Base-by-base conservation (phyloP, 345 rosid genomes). In the Syzygium aqueum region DNA sequence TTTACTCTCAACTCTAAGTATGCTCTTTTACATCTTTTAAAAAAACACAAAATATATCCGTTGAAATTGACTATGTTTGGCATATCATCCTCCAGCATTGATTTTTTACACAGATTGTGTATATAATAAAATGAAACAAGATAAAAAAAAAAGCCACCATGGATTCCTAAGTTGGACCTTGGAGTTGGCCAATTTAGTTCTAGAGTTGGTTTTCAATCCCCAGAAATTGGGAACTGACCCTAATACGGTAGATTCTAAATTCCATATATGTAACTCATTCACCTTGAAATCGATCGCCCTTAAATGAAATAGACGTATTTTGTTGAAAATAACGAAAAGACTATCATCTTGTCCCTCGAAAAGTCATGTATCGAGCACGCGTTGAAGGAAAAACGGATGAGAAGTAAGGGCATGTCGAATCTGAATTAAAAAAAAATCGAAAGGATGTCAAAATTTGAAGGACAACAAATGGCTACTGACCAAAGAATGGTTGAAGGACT, bases 251-350 rank as follows among this genome's bases (percentile, higher is more conserved):
- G 9, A 28, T 63, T 63, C 5, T 63, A 15, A 7, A 28, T 61
- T 61, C 19, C 73, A 6, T 61, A 7, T n/a, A 3, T 15, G 0
- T 61, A 61, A 61, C 33, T 7, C 28, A 63, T 30, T 65, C 33
- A 28, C 30, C 11, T 3, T 8, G 19, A 28, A 28, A 1, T 17
- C 7, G 11, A 7, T 65, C 37, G 16, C 43, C 1, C 21, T 6
- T 16, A 2, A 16, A 16, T 3, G 17, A 65, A 8, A 65, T 30
- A 28, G 19, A 63, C 77, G 2, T 63, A 65, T 5, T 30, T 30
- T 28, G 22, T 1, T 15, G 43, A 15, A 0, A 1, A 65, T 65
- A 65, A 2, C 12, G 0, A 8, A 16, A 9, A 16, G 43, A 21
- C 77, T 65, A 9, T 40, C 15, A 65, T 16, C 30, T 33, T 19